A percentile compares a stretch with the other conserved stretches of the same genome.
Conservation (phyloP, 352 stramenopile species). For the Thalassiosira exigua region DNA sequence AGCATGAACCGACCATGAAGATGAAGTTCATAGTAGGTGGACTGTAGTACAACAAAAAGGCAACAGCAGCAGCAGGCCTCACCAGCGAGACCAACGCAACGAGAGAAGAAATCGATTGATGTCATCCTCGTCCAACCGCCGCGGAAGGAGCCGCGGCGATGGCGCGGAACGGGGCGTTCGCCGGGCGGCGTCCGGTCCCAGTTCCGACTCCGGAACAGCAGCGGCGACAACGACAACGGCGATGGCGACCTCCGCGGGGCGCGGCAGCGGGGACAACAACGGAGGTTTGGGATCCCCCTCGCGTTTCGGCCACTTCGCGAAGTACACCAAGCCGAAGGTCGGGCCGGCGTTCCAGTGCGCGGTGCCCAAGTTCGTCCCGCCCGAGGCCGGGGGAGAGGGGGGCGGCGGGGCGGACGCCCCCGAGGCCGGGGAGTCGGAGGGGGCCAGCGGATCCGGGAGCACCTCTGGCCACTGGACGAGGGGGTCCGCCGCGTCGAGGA, state of each 20-base stretch:
- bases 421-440: slow-evolving; percentile 11
- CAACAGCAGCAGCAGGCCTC: background rate
- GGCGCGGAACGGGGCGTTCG: background rate
- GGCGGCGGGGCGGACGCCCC: background rate
- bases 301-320: slow-evolving; percentile 47
- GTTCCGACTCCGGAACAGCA: slow-evolving; percentile 1
- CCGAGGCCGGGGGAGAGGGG: background rate
- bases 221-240: slow-evolving; percentile 8
- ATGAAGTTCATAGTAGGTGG: background rate
- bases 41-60: background rate
- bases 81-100: background rate
- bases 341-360: slow-evolving; percentile 51
- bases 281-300: slow-evolving; percentile 29
- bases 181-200: background rate
- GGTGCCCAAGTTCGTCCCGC: slow-evolving; percentile 48
- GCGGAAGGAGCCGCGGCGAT: background rate
- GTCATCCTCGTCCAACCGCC: background rate
- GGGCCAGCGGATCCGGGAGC: slow-evolving; percentile 21
- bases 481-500: background rate
- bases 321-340: slow-evolving; percentile 64
- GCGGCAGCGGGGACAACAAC: background rate
- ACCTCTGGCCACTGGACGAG: slow-evolving; percentile 2
- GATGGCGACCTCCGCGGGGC: background rate
- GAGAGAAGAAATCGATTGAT: background rate
- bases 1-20: background rate